A percentile compares a stretch with the other conserved stretches of the same genome.
Conservation (phyloP, 345 rosid species). For the Dovyalis caffra region DNA sequence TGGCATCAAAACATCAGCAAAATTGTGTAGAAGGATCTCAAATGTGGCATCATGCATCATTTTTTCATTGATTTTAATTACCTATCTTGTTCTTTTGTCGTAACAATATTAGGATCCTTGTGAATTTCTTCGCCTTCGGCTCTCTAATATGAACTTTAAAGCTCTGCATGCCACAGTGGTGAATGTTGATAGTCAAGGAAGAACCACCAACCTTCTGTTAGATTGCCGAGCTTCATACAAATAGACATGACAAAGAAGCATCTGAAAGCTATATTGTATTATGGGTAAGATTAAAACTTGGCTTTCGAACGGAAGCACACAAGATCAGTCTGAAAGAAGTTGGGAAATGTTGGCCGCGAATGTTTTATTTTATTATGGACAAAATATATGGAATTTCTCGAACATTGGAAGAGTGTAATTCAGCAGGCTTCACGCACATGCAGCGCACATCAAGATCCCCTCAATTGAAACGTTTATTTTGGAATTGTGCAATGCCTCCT, state of each 20-base stretch:
- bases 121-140: neutral
- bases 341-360: too few relatives aligned
- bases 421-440: neutral
- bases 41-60: neutral
- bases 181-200: neutral
- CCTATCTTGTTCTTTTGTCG: neutral
- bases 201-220: too few relatives aligned
- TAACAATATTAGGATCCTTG: neutral
- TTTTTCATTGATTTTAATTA: neutral
- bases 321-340: too few relatives aligned
- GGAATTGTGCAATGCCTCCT: too few relatives aligned
- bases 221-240: too few relatives aligned
- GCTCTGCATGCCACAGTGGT: neutral
- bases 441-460: neutral
- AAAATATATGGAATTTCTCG: too few relatives aligned
- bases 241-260: too few relatives aligned
- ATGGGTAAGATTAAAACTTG: too few relatives aligned
- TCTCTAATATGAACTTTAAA: neutral
- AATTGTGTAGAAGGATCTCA: neutral
- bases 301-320: too few relatives aligned
- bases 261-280: too few relatives aligned
- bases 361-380: too few relatives aligned
- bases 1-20: neutral
- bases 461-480: neutral
- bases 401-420: too few relatives aligned